Percentiles rank a stretch among this genome's conserved stretches.
These are phyloP conservation scores for Saturnispora quitensis DNA, from an alignment of 805 yeast genomes.

Conservation along the genomic window DNA sequence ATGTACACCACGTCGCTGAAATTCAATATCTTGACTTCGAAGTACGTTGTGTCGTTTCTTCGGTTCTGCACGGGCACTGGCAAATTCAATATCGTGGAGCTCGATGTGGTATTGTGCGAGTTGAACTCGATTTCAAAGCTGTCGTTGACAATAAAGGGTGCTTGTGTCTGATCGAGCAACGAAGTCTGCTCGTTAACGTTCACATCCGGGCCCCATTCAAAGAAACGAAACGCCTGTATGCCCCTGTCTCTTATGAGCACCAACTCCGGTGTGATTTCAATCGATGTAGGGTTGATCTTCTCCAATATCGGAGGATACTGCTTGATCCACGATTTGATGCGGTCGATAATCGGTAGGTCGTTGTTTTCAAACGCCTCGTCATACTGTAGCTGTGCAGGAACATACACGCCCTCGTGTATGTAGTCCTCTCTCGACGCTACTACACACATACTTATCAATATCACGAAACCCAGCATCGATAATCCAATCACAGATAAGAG, in stretches of 20 bases:
- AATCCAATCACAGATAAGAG: neutral
- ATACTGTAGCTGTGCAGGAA: neutral
- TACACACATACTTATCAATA: neutral
- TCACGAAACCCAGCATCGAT: neutral
- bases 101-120: conserved; percentile 13
- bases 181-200: conserved; percentile 10
- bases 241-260: conserved; percentile 30
- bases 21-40: conserved; percentile 48
- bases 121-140: conserved; percentile 25
- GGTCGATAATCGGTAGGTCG: neutral
- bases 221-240: conserved; percentile 26
- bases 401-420: neutral
- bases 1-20: conserved; percentile 39
- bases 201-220: conserved; percentile 25
- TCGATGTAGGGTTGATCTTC: conserved; percentile 4
- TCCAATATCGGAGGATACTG: neutral
- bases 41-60: conserved; percentile 48
- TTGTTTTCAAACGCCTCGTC: neutral
- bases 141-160: conserved; percentile 27
- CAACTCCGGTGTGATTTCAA: conserved; percentile 22
- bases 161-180: conserved; percentile 2
- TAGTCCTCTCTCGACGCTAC: neutral
- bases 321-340: neutral
- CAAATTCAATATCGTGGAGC: conserved; percentile 23
- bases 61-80: conserved; percentile 30